These are phyloP conservation scores for Pythium chondricola DNA, from an alignment of 352 stramenopile species.

Conservation along the genomic window DNA sequence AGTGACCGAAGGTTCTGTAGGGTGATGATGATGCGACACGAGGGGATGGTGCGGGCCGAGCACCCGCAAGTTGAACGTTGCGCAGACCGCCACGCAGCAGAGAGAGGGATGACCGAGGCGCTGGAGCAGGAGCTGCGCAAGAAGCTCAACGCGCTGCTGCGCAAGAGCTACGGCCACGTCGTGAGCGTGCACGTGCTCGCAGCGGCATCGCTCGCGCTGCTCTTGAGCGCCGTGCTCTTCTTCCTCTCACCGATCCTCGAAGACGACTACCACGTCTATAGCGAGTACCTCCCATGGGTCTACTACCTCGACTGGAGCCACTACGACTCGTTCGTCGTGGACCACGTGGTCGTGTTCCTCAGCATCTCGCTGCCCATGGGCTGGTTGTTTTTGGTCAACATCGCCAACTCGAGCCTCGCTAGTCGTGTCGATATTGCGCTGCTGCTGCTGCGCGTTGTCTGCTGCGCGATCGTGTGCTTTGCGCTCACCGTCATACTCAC, in stretches of 20 bases:
- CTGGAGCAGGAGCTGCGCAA: constrained; percentile 17
- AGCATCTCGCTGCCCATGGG: constrained; percentile 51
- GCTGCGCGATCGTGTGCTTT: constrained; percentile 54
- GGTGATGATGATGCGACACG: background rate
- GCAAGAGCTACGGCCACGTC: constrained; percentile 48
- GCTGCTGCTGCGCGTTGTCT: constrained; percentile 51
- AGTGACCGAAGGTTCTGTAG: background rate
- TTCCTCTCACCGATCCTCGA: constrained; percentile 50
- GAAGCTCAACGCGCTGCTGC: constrained; percentile 34
- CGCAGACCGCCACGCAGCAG: background rate
- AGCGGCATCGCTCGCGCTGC: constrained; percentile 32
- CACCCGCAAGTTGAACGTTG: background rate
- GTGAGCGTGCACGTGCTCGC: constrained; percentile 53
- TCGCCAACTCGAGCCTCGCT: constrained; percentile 47
- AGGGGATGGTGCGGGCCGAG: too few relatives aligned
- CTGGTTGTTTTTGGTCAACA: constrained; percentile 65
- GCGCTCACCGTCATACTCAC: constrained; percentile 70
- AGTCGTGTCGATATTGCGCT: constrained; percentile 46
- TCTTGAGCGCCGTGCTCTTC: constrained; percentile 46
- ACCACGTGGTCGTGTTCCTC: constrained; percentile 61
- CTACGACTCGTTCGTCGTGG: constrained; percentile 70
- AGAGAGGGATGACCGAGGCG: background rate
- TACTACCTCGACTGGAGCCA: constrained; percentile 49
- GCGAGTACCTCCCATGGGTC: constrained; percentile 44
- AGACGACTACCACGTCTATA: constrained; percentile 44